Conservation (phyloP, 148 eudicot genomes). For the Chenopodium berlandieri region DNA sequence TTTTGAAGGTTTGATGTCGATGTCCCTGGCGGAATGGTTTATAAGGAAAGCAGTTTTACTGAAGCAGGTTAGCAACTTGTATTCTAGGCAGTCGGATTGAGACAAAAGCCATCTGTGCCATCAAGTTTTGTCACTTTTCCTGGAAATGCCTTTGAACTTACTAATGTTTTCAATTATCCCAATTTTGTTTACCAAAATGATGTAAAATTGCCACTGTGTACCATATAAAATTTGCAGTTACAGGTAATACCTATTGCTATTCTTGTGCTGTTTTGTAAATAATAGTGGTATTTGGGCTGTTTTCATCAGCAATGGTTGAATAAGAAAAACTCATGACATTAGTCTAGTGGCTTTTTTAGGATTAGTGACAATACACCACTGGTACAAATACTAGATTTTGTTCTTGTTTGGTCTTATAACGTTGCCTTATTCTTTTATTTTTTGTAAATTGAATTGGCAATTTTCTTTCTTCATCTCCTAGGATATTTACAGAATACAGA, state of each 20-base stretch:
- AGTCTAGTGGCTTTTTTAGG: not conserved
- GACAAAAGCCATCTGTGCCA: not conserved
- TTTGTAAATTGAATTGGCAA: not conserved
- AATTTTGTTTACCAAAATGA: not conserved
- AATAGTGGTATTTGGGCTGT: not conserved
- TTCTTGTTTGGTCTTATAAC: not conserved
- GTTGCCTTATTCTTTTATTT: no score
- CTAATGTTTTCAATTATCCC: no score
- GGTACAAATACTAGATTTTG: not conserved
- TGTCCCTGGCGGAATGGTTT: slow-evolving; percentile 86
- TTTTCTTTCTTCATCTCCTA: not conserved
- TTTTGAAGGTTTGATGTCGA: slow-evolving; percentile 89
- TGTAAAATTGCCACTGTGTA: not conserved
- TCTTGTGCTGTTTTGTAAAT: not conserved
- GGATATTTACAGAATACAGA: not conserved
- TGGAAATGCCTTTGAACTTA: not conserved
- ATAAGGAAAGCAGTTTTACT: slow-evolving; percentile 88
- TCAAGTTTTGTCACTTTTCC: no score
- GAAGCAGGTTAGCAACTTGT: slow-evolving; percentile 63
- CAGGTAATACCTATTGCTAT: not conserved
- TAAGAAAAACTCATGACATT: no score
- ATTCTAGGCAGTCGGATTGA: not conserved
- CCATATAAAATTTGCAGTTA: not conserved
- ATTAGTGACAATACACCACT: not conserved
- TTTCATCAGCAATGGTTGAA: no score